phyloP scores from a whole-genome alignment of 2,329 filamentous ascomycete genomes.

The Alternaria hordeiaustralica region DNA sequence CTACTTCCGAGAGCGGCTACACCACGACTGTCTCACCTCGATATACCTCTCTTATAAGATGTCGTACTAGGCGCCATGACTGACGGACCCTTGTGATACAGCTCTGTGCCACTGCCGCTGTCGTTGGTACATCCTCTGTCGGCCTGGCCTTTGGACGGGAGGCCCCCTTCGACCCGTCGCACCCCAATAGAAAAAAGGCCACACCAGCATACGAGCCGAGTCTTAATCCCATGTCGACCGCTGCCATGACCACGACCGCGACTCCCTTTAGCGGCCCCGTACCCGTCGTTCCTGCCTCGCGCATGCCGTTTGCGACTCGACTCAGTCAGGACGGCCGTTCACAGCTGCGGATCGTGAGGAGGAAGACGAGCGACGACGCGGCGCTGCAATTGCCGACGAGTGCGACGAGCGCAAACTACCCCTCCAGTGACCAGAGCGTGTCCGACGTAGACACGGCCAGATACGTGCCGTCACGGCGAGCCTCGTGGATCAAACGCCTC shows the following conservation, averaged over 20 bases:
- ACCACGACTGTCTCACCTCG: constrained; percentile 33
- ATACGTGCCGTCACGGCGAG: constrained; percentile 46
- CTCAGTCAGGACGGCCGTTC: constrained; percentile 39
- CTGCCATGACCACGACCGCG: constrained; percentile 31
- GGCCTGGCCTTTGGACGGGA: constrained; percentile 64
- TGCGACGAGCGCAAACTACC: constrained; percentile 22
- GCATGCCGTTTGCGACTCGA: constrained; percentile 33
- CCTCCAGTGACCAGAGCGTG: constrained; percentile 29
- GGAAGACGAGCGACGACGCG: constrained; percentile 42
- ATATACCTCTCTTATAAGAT: constrained; percentile 21
- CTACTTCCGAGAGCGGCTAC: constrained; percentile 32
- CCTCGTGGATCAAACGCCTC: constrained; percentile 75
- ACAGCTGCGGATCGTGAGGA: constrained; percentile 40
- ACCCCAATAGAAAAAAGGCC: constrained; percentile 49
- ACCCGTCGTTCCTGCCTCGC: constrained; percentile 30
- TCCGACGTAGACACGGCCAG: constrained; percentile 33
- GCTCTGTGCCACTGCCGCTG: constrained; percentile 69
- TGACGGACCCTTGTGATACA: constrained; percentile 51
- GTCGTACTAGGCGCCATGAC: constrained; percentile 41
- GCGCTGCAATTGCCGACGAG: constrained; percentile 25
- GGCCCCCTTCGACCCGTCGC: constrained; percentile 47
- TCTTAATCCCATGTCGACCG: constrained; percentile 36
- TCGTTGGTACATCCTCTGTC: constrained; percentile 64
- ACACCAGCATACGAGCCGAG: constrained; percentile 42
- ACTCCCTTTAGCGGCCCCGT: constrained; percentile 35